phyloP scores from a whole-genome alignment of 2,329 filamentous ascomycete genomes.

The Aspergillus sclerotialis region DNA sequence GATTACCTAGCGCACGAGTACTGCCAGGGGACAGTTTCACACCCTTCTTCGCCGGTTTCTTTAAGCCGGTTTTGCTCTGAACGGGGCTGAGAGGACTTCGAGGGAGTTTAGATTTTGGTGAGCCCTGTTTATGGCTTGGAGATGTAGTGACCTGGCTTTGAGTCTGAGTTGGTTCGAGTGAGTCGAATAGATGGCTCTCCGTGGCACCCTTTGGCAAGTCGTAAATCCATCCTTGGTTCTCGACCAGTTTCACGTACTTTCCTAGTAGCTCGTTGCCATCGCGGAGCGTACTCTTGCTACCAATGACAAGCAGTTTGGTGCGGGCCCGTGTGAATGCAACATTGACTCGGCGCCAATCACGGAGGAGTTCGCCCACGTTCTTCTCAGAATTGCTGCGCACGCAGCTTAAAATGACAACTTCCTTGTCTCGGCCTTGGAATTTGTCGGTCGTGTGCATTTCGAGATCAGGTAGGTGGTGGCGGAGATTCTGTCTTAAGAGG shows the following conservation, averaged over 20 bases:
- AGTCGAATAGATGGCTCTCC: constrained; percentile 57
- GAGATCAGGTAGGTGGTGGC: constrained; percentile 53
- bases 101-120: constrained; percentile 13
- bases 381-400: constrained; percentile 79
- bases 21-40: constrained; percentile 42
- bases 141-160: constrained; percentile 16
- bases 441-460: constrained; percentile 97
- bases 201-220: constrained; percentile 60
- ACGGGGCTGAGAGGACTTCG: constrained; percentile 25
- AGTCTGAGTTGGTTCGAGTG: constrained; percentile 12
- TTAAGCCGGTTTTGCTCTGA: constrained; percentile 32
- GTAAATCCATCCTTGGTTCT: constrained; percentile 70
- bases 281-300: constrained; percentile 69
- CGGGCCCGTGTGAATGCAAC: constrained; percentile 91
- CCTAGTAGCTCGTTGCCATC: constrained; percentile 65
- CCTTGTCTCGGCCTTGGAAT: constrained; percentile 94
- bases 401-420: constrained; percentile 78
- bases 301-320: constrained; percentile 83
- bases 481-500: constrained; percentile 67
- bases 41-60: constrained; percentile 53
- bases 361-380: constrained; percentile 81
- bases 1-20: constrained; percentile 55
- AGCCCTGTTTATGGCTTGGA: constrained; percentile 27
- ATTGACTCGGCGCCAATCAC: constrained; percentile 89
- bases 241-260: constrained; percentile 70